Evolutionary conservation across 306 rosid species (phyloP).

Genomic region (Casuarina cunninghamiana): DNA sequence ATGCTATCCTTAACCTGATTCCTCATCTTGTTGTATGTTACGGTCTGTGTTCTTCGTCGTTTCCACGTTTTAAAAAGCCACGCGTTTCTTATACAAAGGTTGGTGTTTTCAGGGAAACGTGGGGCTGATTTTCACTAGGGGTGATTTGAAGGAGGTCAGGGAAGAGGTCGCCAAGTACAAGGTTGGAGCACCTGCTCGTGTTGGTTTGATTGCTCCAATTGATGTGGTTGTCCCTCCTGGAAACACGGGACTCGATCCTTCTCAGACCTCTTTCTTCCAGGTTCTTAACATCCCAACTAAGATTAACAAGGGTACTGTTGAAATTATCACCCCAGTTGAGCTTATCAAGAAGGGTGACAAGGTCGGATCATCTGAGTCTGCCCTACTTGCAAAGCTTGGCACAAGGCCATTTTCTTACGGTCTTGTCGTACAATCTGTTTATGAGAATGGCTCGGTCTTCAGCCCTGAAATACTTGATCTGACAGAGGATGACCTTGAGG

Average conservation of each 20-base stretch:
- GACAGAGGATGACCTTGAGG: slow-evolving; percentile 74
- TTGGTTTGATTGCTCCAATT: slow-evolving; percentile 92
- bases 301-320: slow-evolving; percentile 95
- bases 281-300: slow-evolving; percentile 86
- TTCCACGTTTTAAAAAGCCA: neutral
- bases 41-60: no score
- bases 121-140: slow-evolving; percentile 85
- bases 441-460: slow-evolving; percentile 81
- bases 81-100: neutral
- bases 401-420: slow-evolving; percentile 94
- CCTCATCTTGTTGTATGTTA: slow-evolving; percentile 73
- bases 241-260: slow-evolving; percentile 95
- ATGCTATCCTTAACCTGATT: slow-evolving; percentile 55
- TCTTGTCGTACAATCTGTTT: slow-evolving; percentile 67
- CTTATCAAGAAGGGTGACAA: slow-evolving; percentile 92
- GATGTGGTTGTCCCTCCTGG: slow-evolving; percentile 95
- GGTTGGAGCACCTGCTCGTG: slow-evolving; percentile 99
- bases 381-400: slow-evolving; percentile 88
- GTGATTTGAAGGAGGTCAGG: slow-evolving; percentile 94
- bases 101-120: slow-evolving; percentile 64
- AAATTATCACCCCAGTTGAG: slow-evolving; percentile 94
- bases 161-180: slow-evolving; percentile 96
- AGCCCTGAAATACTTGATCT: slow-evolving; percentile 87
- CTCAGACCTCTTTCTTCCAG: slow-evolving; percentile 98
- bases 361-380: slow-evolving; percentile 95